Conservation (phyloP, 495 filamentous ascomycete genomes). For the Penicillium antarcticum region DNA sequence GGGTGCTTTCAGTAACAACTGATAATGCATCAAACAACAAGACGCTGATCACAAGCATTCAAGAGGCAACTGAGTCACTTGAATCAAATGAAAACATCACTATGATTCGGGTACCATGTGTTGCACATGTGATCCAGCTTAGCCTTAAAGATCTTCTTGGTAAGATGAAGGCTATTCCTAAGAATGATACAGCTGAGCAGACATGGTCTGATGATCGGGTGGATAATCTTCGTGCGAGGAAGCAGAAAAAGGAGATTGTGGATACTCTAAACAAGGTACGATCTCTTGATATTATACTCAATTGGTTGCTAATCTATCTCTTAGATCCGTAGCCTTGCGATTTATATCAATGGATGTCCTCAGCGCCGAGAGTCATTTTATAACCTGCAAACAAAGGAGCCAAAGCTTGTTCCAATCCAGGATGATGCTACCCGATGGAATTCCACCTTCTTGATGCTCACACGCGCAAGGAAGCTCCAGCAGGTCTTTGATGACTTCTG, state of each 20-base stretch:
- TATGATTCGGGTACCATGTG: slow-evolving; percentile 6
- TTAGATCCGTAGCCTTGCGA: slow-evolving; percentile 11
- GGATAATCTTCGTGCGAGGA: background rate
- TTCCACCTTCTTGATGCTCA: slow-evolving; percentile 15
- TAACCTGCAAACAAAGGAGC: slow-evolving; percentile 3
- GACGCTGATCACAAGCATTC: slow-evolving; percentile 6
- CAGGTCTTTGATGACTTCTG: slow-evolving; percentile 11
- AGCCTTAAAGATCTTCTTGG: slow-evolving; percentile 15
- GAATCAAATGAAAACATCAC: background rate
- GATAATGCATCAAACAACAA: slow-evolving; percentile 21
- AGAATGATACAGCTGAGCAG: slow-evolving; percentile 5
- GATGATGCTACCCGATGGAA: slow-evolving; percentile 14
- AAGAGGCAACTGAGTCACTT: background rate
- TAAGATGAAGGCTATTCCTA: slow-evolving; percentile 10
- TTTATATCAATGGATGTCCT: slow-evolving; percentile 16
- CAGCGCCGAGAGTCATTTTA: slow-evolving; percentile 8
- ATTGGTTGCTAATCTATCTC: background rate
- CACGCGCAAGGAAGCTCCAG: slow-evolving; percentile 11
- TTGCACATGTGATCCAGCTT: slow-evolving; percentile 20
- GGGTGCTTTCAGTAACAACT: slow-evolving; percentile 13
- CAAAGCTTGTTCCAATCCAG: slow-evolving; percentile 18
- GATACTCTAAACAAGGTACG: slow-evolving; percentile 11
- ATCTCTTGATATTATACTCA: background rate
- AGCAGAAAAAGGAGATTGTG: slow-evolving; percentile 4
- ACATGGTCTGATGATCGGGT: slow-evolving; percentile 12